Evolutionary conservation across 2,329 filamentous ascomycete genomes (phyloP).

Genomic region (Ophiosphaerella herpotricha): DNA sequence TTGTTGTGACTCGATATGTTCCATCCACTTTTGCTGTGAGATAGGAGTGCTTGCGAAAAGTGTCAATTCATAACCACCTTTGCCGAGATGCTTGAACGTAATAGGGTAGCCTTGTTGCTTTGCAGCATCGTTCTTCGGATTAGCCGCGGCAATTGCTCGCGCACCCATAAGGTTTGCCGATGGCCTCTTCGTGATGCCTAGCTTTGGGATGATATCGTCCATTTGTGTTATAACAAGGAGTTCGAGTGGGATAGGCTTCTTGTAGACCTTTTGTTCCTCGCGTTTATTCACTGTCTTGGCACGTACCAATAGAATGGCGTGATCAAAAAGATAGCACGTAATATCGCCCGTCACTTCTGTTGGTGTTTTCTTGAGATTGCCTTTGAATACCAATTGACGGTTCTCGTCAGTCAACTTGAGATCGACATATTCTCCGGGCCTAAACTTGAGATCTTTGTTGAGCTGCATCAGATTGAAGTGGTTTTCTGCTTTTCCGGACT

Average conservation of each 20-base stretch:
- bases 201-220: slow-evolving; percentile 87
- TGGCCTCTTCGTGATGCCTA: slow-evolving; percentile 80
- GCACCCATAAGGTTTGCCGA: slow-evolving; percentile 73
- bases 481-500: slow-evolving; percentile 97
- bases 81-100: slow-evolving; percentile 93
- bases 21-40: slow-evolving; percentile 93
- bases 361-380: slow-evolving; percentile 87
- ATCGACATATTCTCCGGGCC: slow-evolving; percentile 87
- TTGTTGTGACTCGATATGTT: slow-evolving; percentile 91
- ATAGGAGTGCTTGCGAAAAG: slow-evolving; percentile 85
- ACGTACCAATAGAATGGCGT: slow-evolving; percentile 88
- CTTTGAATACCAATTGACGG: slow-evolving; percentile 92
- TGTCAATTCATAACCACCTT: slow-evolving; percentile 90
- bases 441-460: slow-evolving; percentile 89
- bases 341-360: slow-evolving; percentile 83
- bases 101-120: slow-evolving; percentile 85
- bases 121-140: slow-evolving; percentile 38
- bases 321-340: slow-evolving; percentile 93
- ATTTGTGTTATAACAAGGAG: slow-evolving; percentile 93
- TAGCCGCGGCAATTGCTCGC: slow-evolving; percentile 56
- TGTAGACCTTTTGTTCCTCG: slow-evolving; percentile 93
- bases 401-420: slow-evolving; percentile 92
- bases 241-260: slow-evolving; percentile 92
- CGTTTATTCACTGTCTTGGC: slow-evolving; percentile 91
- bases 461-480: slow-evolving; percentile 93